A percentile compares a stretch with the other conserved stretches of the same genome.
Evolutionary conservation across 2,329 filamentous ascomycete species (phyloP).

Genomic region (Pseudopyricularia cyperi): DNA sequence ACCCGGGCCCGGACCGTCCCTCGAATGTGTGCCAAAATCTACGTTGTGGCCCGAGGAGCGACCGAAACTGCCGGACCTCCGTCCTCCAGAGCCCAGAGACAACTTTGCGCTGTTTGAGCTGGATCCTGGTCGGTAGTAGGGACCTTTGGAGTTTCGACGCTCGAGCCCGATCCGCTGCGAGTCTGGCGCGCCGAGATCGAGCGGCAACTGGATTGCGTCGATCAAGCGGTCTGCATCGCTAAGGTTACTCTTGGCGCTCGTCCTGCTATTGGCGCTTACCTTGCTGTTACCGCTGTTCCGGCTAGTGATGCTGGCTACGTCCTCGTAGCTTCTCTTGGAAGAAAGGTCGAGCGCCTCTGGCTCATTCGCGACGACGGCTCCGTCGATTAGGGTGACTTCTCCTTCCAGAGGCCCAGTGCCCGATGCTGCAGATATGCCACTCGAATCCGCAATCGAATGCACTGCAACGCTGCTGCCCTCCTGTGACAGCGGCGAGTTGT

Average conservation of each 20-base stretch:
- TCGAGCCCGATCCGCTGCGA: slow-evolving; percentile 3
- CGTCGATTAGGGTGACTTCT: slow-evolving; percentile 51
- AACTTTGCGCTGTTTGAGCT: background rate
- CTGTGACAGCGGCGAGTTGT: slow-evolving; percentile 18
- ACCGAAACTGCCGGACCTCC: background rate
- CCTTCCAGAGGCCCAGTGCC: slow-evolving; percentile 14
- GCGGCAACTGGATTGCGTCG: slow-evolving; percentile 54
- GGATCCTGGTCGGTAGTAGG: slow-evolving; percentile 4
- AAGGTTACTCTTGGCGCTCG: slow-evolving; percentile 31
- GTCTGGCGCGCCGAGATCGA: slow-evolving; percentile 21
- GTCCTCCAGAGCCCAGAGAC: slow-evolving; percentile 4
- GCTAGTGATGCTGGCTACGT: slow-evolving; percentile 11
- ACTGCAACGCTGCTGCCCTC: slow-evolving; percentile 5
- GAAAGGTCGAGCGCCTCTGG: slow-evolving; percentile 1
- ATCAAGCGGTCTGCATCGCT: slow-evolving; percentile 61
- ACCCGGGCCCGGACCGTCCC: slow-evolving; percentile 4
- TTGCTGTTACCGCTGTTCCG: slow-evolving; percentile 24
- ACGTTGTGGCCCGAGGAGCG: background rate
- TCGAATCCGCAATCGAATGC: slow-evolving; percentile 12
- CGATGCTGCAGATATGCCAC: slow-evolving; percentile 1
- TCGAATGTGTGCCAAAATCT: background rate
- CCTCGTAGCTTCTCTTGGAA: slow-evolving; percentile 21
- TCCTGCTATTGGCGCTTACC: slow-evolving; percentile 24
- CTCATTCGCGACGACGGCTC: slow-evolving; percentile 13
- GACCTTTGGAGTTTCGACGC: slow-evolving; percentile 5